Evolutionary conservation across 73 alveolate species (phyloP).

Genomic region (Paramecium caudatum): DNA sequence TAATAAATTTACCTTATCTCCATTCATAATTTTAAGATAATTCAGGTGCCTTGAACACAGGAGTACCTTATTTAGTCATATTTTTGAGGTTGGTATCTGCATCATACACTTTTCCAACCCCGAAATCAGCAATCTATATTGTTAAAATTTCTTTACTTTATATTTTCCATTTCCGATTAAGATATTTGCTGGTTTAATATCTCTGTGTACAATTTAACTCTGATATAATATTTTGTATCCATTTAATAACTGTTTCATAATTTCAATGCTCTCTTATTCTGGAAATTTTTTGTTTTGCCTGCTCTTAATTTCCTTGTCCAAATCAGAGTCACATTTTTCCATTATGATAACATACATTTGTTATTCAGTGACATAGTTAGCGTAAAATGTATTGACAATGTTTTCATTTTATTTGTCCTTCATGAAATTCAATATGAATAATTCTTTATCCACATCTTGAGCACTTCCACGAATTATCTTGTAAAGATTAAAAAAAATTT

Average conservation of each 20-base stretch:
- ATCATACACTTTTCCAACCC: conserved; percentile 21
- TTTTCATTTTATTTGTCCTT: conserved; percentile 9
- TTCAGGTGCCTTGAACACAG: conserved; percentile 24
- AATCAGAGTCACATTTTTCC: conserved; percentile 56
- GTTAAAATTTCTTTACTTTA: not conserved
- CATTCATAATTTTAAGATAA: not conserved
- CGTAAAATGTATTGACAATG: not conserved
- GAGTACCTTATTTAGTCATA: conserved; percentile 16
- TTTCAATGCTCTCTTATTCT: not conserved
- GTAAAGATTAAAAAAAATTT: not conserved
- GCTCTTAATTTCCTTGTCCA: not conserved
- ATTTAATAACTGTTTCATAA: not conserved
- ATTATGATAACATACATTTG: not conserved
- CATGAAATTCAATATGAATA: not conserved
- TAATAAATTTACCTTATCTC: not conserved
- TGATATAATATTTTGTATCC: conserved; percentile 33
- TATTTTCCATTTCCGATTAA: conserved; percentile 7
- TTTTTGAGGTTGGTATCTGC: not conserved
- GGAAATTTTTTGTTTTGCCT: not conserved
- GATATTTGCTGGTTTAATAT: conserved; percentile 73
- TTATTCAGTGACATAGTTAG: not conserved
- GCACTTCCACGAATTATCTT: not conserved
- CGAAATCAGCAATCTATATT: conserved; percentile 65
- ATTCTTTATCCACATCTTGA: not conserved
- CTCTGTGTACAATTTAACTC: conserved; percentile 66